Percentiles rank a stretch among this genome's conserved stretches.
These are phyloP conservation scores for Sophora flavescens DNA, from an alignment of 306 rosid species.

Conservation along the genomic window DNA sequence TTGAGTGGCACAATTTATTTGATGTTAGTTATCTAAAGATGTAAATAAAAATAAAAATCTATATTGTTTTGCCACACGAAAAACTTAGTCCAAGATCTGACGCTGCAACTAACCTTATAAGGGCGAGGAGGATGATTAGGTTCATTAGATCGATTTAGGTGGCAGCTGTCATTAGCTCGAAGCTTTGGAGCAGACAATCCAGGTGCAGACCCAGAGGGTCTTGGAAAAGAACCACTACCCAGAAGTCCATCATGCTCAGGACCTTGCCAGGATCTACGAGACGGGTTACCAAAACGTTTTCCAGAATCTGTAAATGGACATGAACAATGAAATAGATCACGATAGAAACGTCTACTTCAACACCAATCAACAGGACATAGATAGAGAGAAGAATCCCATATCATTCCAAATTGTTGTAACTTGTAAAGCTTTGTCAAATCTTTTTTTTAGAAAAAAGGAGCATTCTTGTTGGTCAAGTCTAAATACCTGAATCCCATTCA, in stretches of 20 bases:
- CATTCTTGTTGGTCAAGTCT: conserved; percentile 42
- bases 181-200: conserved; percentile 71
- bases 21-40: no score
- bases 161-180: conserved; percentile 67
- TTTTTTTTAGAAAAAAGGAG: background rate
- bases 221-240: conserved; percentile 97
- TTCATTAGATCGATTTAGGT: conserved; percentile 70
- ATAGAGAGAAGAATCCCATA: conserved; percentile 7
- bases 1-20: no score
- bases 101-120: conserved; percentile 67
- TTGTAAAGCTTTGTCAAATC: conserved; percentile 8
- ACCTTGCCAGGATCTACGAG: conserved; percentile 79
- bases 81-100: no score
- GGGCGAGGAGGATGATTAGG: conserved; percentile 99
- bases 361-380: conserved; percentile 24
- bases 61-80: no score
- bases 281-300: conserved; percentile 69
- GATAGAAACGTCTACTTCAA: conserved; percentile 36
- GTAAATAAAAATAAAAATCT: no score
- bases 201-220: conserved; percentile 80
- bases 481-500: conserved; percentile 85
- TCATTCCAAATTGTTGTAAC: conserved; percentile 28
- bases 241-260: conserved; percentile 99
- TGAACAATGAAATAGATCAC: conserved; percentile 38
- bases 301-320: conserved; percentile 71